Percentiles rank a stretch among this genome's conserved stretches.
Evolutionary conservation across 176 grass and related monocot genomes (phyloP).

Genomic region (Tillandsia fasciculata): DNA sequence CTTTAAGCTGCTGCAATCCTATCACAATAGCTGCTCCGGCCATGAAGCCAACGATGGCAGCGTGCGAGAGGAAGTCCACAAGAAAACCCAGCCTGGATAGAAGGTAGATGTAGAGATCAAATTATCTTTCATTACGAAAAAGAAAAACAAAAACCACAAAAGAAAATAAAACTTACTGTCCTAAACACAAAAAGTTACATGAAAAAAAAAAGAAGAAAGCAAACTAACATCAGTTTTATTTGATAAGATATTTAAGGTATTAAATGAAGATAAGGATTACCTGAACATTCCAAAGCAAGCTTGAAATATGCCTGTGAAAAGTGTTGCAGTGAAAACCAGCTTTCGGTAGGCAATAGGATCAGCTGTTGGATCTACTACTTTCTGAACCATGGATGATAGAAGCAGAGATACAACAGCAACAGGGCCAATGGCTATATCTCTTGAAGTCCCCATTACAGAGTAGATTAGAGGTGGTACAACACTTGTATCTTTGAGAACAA

Average conservation of each 20-base stretch:
- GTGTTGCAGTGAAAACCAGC: constrained; percentile 75
- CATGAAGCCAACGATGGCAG: constrained; percentile 93
- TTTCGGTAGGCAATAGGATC: constrained; percentile 56
- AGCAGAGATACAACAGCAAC: constrained; percentile 94
- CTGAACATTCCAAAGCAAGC: constrained; percentile 78
- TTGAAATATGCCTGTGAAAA: constrained; percentile 81
- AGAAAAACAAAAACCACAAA: too few relatives aligned
- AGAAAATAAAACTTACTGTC: too few relatives aligned
- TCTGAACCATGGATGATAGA: constrained; percentile 83
- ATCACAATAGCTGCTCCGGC: constrained; percentile 83
- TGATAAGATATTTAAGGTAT: background rate
- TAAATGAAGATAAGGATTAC: constrained; percentile 16
- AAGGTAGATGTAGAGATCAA: background rate
- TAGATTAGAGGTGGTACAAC: constrained; percentile 86
- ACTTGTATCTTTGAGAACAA: constrained; percentile 55
- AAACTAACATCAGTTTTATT: background rate
- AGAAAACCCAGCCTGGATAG: constrained; percentile 64
- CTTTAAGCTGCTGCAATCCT: constrained; percentile 90
- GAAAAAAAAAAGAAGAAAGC: too few relatives aligned
- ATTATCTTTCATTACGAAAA: background rate
- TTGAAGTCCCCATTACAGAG: constrained; percentile 80
- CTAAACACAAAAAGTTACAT: too few relatives aligned
- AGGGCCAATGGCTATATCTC: constrained; percentile 80
- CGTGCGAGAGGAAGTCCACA: constrained; percentile 88
- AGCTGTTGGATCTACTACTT: constrained; percentile 54